A percentile compares a stretch with the other conserved stretches of the same genome.
Evolutionary conservation across 1,284 basidiomycete species (phyloP).

Genomic region (Blastosporella zonata): DNA sequence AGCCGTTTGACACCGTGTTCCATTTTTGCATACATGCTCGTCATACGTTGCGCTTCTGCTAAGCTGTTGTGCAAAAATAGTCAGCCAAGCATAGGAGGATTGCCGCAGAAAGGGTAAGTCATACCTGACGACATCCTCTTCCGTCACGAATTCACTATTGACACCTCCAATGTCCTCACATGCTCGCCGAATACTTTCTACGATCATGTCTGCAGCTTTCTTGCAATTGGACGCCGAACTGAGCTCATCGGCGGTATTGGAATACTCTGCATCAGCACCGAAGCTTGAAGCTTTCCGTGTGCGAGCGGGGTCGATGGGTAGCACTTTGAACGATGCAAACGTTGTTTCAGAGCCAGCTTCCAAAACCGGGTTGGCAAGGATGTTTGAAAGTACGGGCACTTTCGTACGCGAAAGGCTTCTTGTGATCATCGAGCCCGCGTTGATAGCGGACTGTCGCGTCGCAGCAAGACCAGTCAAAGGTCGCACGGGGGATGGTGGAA

Average conservation of each 20-base stretch:
- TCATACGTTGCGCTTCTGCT: slow-evolving; percentile 77
- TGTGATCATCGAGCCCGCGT: slow-evolving; percentile 11
- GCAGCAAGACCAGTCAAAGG: slow-evolving; percentile 16
- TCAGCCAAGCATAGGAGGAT: slow-evolving; percentile 1
- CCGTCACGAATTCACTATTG: slow-evolving; percentile 50
- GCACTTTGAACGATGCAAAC: slow-evolving; percentile 74
- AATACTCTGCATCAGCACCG: slow-evolving; percentile 41
- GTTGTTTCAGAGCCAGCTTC: slow-evolving; percentile 22
- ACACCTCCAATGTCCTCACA: slow-evolving; percentile 61
- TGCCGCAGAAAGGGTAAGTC: not conserved
- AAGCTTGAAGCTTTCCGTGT: slow-evolving; percentile 47
- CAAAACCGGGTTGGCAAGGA: slow-evolving; percentile 22
- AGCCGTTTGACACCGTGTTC: slow-evolving; percentile 88
- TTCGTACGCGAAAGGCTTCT: slow-evolving; percentile 23
- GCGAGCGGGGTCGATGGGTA: slow-evolving; percentile 66
- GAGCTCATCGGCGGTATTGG: slow-evolving; percentile 61
- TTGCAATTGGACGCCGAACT: slow-evolving; percentile 64
- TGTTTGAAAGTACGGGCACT: slow-evolving; percentile 24
- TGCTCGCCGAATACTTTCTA: slow-evolving; percentile 64
- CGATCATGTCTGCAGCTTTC: slow-evolving; percentile 74
- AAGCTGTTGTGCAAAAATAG: slow-evolving; percentile 43
- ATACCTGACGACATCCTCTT: slow-evolving; percentile 80
- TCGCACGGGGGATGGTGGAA: slow-evolving; percentile 21
- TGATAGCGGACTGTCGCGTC: slow-evolving; percentile 15
- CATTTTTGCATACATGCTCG: slow-evolving; percentile 83